These are phyloP conservation scores for Colletotrichum sp. DNA, from an alignment of 2,329 filamentous ascomycete genomes.

Conservation along the genomic window DNA sequence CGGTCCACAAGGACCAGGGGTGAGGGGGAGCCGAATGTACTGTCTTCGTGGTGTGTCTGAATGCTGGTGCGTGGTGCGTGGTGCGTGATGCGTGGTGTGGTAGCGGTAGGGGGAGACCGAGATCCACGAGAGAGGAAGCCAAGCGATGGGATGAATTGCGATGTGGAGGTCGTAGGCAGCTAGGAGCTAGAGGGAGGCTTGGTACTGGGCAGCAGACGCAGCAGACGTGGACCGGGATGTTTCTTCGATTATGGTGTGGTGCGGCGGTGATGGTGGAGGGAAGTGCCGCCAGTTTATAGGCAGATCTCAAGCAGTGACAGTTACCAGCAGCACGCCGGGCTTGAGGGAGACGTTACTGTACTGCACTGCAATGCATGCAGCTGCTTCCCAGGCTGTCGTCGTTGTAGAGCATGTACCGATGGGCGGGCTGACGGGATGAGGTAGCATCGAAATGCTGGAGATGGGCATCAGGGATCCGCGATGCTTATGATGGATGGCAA, in stretches of 20 bases:
- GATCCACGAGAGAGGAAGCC: conserved; percentile 8
- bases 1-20: conserved; percentile 12
- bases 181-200: background rate
- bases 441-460: conserved; percentile 1
- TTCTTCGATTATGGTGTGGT: conserved; percentile 11
- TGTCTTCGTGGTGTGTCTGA: background rate
- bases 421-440: background rate
- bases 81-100: background rate
- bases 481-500: background rate
- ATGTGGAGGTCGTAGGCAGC: conserved; percentile 1
- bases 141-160: conserved; percentile 4
- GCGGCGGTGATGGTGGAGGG: conserved; percentile 2
- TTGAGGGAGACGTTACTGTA: background rate
- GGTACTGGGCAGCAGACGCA: conserved; percentile 1
- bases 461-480: background rate
- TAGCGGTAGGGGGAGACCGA: background rate
- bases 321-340: background rate
- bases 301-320: background rate
- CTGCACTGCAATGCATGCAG: conserved; percentile 9
- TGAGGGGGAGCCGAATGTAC: conserved; percentile 8
- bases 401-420: background rate
- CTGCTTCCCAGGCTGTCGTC: background rate
- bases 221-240: conserved; percentile 11
- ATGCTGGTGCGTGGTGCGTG: background rate
- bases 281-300: conserved; percentile 2